A percentile compares a stretch with the other conserved stretches of the same genome.
Conservation (phyloP, 768 basidiomycete species). For the Clitopilus passeckerianus region DNA sequence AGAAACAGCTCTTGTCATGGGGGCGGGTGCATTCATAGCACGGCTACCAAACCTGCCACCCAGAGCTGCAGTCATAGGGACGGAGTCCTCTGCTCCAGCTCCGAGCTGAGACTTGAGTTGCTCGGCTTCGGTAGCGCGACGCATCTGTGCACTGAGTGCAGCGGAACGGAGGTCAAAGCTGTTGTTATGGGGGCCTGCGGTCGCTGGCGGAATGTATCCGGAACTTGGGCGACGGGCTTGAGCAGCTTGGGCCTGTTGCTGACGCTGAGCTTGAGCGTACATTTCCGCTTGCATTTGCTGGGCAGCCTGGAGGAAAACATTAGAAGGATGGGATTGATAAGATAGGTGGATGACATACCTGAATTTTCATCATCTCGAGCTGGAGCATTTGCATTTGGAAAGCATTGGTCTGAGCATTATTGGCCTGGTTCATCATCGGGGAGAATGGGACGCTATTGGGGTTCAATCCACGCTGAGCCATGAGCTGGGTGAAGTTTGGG, state of each 20-base stretch:
- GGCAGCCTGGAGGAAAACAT: constrained; percentile 43
- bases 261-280: constrained; percentile 53
- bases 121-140: constrained; percentile 68
- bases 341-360: constrained; percentile 41
- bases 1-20: constrained; percentile 23
- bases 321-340: background rate
- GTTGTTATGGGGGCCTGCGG: constrained; percentile 64
- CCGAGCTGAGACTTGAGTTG: constrained; percentile 59
- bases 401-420: constrained; percentile 52
- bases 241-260: constrained; percentile 33
- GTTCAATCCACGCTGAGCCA: constrained; percentile 43
- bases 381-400: constrained; percentile 86
- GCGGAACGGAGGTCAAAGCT: constrained; percentile 63
- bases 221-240: constrained; percentile 43
- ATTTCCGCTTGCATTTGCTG: constrained; percentile 76
- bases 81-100: constrained; percentile 47
- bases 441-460: constrained; percentile 53
- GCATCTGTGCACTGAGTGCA: constrained; percentile 50
- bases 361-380: constrained; percentile 75
- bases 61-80: constrained; percentile 78
- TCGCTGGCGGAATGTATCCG: constrained; percentile 53
- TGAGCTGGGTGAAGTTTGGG: constrained; percentile 63
- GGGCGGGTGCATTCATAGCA: constrained; percentile 31
- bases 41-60: constrained; percentile 76
- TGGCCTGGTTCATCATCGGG: constrained; percentile 37